Evolutionary conservation across 495 filamentous ascomycete genomes (phyloP), one percentile per base, ranked within the genome.

Genomic region (Podospora pseudoanserina): DNA sequence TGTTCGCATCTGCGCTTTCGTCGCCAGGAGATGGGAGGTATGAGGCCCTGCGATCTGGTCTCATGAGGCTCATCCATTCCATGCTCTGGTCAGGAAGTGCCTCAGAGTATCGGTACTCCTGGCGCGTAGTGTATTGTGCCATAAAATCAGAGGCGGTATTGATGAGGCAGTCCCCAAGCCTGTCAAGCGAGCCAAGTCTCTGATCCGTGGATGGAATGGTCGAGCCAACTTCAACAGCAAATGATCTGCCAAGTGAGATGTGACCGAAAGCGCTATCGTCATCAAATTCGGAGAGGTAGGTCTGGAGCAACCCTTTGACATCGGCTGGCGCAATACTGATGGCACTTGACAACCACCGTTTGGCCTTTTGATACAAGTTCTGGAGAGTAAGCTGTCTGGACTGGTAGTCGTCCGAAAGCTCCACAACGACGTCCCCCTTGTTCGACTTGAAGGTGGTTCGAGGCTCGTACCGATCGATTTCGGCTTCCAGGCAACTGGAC

Each of bases 111-210:
- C 91, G 87, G 76, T 98, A 98, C 72, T 93, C 93, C 75, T 98
- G 96, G 9, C 95, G 91, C 26, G 91, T 95, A n/a, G 94, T 97
- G 74, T 98, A 97, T 74, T 97, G 92, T 39, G 93, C 91, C 75
- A 98, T 89, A 72, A 99, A 97, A 76, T 97, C 93, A 16, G 94
- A 97, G 15, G 92, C 94, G 16, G 93, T 90, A 72, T 98, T 95
- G 69, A 96, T 88, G 60, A 87, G 87, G 20, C 85, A 86, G 34
- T 87, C 85, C 13, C 89, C 86, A 67, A 91, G 85, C 32, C 80
- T 83, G 64, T 96, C 92, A 28, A 97, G 89, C 5, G 90, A 88
- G 75, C 85, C 85, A 19, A 99, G 84, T 64, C 91, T 87, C 69
- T 95, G 93, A 77, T 99, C 93, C 30, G 90, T 93, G n/a, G 84